Base-by-base conservation (phyloP, 2,329 filamentous ascomycete species). In the Dothidotthia symphoricarpi region DNA sequence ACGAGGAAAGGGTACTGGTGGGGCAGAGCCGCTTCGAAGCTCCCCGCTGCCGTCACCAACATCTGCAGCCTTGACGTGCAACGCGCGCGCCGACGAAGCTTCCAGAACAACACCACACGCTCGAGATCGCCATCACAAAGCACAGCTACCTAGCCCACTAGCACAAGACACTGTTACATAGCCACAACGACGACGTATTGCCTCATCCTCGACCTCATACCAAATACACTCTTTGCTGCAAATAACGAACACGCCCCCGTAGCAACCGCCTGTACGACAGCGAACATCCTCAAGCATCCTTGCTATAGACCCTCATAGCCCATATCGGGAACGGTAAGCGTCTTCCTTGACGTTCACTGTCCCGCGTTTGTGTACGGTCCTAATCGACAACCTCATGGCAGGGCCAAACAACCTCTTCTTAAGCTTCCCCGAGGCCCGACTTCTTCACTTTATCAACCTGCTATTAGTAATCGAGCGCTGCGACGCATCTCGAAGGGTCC, bases 371-470 rank as follows among this genome's bases (percentile, higher is more conserved):
- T 35, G 28, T 42, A 30, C 44, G 39, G 41, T 28, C 41, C 54
- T 55, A 50, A 49, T 51, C 41, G 47, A 38, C 41, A 31, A 32
- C 32, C 42, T 43, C 38, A 65, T 64, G 63, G 61, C 61, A 64
- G 55, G 49, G 40, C 31, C 52, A 26, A 46, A 43, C 33, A 59
- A 63, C 30, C 53, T 67, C 17, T 54, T 49, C 32, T 49, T 68
- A 15, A 60, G 46, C 43, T 47, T 45, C 24, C 30, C 61, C 38
- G 65, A 67, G 57, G 50, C 53, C 25, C 55, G 52, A 39, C 41
- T 67, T 34, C 55, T 67, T 29, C 51, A 65, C 39, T 47, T 62
- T 38, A 42, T 57, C 43, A 58, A 55, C 42, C 49, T 61, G n/a
- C 30, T 60, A 11, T 45, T 61, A 28, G 44, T 59, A 16, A 28